Evolutionary conservation across 768 basidiomycete species (phyloP).

Genomic region (Agaricus blazei): DNA sequence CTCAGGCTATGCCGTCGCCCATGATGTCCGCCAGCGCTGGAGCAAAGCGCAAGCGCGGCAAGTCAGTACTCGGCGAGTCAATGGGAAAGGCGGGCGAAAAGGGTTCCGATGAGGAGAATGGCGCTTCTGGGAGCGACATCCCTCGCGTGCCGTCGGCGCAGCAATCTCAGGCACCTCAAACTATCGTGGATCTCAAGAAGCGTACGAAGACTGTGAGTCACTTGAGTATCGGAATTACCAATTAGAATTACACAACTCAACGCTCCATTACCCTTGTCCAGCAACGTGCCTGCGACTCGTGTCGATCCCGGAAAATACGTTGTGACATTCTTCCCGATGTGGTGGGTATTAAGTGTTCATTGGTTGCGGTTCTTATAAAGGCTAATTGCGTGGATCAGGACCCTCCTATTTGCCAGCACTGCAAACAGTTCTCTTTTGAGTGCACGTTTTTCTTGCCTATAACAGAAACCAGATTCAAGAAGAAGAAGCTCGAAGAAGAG

Average conservation of each 20-base stretch:
- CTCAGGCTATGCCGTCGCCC: slow-evolving; percentile 28
- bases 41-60: slow-evolving; percentile 63
- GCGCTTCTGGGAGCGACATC: slow-evolving; percentile 43
- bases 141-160: slow-evolving; percentile 28
- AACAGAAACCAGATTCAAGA: slow-evolving; percentile 98
- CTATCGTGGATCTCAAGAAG: slow-evolving; percentile 65
- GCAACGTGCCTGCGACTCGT: slow-evolving; percentile 86
- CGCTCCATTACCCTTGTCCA: slow-evolving; percentile 14
- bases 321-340: slow-evolving; percentile 83
- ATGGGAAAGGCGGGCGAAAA: slow-evolving; percentile 40
- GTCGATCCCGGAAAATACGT: slow-evolving; percentile 87
- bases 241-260: slow-evolving; percentile 6
- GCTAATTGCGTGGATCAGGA: slow-evolving; percentile 31
- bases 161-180: slow-evolving; percentile 19
- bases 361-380: background rate
- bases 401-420: slow-evolving; percentile 86
- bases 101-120: slow-evolving; percentile 57
- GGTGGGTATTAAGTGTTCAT: slow-evolving; percentile 17
- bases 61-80: slow-evolving; percentile 28
- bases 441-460: slow-evolving; percentile 99
- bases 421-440: slow-evolving; percentile 89
- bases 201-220: slow-evolving; percentile 76
- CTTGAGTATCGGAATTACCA: background rate
- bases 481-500: slow-evolving; percentile 83
- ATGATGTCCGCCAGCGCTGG: slow-evolving; percentile 28